Evolutionary conservation across 306 rosid species (phyloP), one percentile per base, ranked within the genome.

Genomic region (Fragaria ananassa): DNA sequence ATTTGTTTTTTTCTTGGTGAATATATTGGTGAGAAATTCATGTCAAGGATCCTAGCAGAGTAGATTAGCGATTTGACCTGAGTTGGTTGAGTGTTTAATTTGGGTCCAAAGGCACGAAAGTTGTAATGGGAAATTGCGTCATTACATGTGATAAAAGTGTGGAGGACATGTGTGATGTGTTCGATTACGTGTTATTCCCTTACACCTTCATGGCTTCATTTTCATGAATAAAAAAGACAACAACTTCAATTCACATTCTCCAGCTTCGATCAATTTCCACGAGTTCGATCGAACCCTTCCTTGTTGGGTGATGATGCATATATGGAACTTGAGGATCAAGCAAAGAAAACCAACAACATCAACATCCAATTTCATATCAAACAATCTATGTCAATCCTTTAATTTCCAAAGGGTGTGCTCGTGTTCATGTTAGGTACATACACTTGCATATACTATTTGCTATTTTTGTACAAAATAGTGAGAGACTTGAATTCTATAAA

Each of bases 51-150:
- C 10, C 13, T 5, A 51, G 23, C 7, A 7, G 58, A 51, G 58
- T 51, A 51, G 58, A 19, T 51, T 51, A 51, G 61, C 21, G 29
- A 34, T 69, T 14, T 12, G 39, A 15, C 23, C 1, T 19, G 34
- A 1, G 11, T 51, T 34, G 6, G 11, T 39, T n/a, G 17, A n/a
- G 21, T 50, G 21, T 49, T 50, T 50, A 34, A 12, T 42, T n/a
- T 18, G 6, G 29, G 39, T 18, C 68, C 44, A 6, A 21, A 37
- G 74, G 74, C 42, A 54, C 1, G 25, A 44, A 5, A 23, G 45
- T 15, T 74, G 78, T 54, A 10, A 3, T 17, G 78, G 45, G 47
- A 74, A 74, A 27, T 61, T 46, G 60, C 21, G 31, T 74, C 60
- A 61, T 61, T 62, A 57, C 78, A 46, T 61, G 78, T 44, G 78